Conservation (phyloP, 805 yeast genomes). For the Scheffersomyces amazonensis region DNA sequence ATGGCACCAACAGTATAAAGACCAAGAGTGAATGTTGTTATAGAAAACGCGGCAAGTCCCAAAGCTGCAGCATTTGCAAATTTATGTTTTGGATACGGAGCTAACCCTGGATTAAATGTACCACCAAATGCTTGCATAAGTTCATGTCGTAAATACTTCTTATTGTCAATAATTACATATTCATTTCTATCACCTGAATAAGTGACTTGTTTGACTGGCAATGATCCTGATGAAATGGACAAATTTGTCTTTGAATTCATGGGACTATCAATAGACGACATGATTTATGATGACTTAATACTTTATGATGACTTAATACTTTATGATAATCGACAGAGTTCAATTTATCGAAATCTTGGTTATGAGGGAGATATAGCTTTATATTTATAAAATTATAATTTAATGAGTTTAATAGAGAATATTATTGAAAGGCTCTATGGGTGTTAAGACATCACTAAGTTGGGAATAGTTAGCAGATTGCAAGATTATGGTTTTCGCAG, state of each 20-base stretch:
- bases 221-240: neutral
- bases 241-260: neutral
- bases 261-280: neutral
- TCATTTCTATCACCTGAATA: constrained; percentile 19
- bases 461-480: too few species aligned
- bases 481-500: too few species aligned
- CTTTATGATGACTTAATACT: too few species aligned
- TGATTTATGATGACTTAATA: too few species aligned
- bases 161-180: constrained; percentile 25
- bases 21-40: constrained; percentile 60
- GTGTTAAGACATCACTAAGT: too few species aligned
- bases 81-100: constrained; percentile 43
- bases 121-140: constrained; percentile 36
- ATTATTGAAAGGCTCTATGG: too few species aligned
- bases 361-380: too few species aligned
- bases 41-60: constrained; percentile 55
- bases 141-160: constrained; percentile 27
- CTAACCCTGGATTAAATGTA: constrained; percentile 27
- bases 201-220: constrained; percentile 5
- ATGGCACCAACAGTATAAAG: constrained; percentile 54
- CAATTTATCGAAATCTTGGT: too few species aligned
- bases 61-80: constrained; percentile 53
- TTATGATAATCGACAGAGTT: too few species aligned
- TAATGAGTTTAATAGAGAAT: too few species aligned
- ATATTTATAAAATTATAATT: too few species aligned